Base-by-base conservation (phyloP, 148 eudicot species). In the Vaccinium darrowii region DNA sequence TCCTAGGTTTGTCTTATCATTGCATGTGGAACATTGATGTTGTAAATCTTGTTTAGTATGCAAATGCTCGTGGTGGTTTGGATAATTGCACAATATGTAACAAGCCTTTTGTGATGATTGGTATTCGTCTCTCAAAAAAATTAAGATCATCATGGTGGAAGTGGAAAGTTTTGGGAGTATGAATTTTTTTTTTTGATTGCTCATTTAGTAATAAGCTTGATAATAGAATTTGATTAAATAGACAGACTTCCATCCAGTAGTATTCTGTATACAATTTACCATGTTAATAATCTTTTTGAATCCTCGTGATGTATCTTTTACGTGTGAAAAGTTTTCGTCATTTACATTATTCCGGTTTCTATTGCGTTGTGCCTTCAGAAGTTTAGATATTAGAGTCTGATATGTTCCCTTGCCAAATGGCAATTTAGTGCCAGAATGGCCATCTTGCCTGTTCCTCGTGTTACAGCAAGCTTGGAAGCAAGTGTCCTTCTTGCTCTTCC, bases 371-470 rank as follows among this genome's bases (percentile, higher is more conserved):
- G 56, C 56, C 30, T 65, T 4, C 4, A 14, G 18, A 65, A 65
- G 72, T 23, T 65, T 23, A 65, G 3, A 23, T 81, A 47, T 43
- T 60, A 43, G 5, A 30, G 13, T 52, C 79, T 78, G 21, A 62
- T 58, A 9, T 81, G 58, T 63, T 57, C 43, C 36, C 33, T 63
- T 18, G 54, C 27, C 74, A 49, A 49, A 47, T 63, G 13, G 5
- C 2, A 74, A 67, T 87, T 18, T 80, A 95, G 98, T 95, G 95
- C 81, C 88, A 87, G 79, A 93, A 91, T 81, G 98, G 96, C 60
- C 98, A 95, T 77, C 77, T 92, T 82, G 90, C 92, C 52, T 95
- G 98, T 87, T 88, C 90, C 43, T 58, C 87, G 10, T 91, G 95
- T 90, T 95, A 92, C 86, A 21, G 21, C 83, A 93, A 82, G 86